These are phyloP conservation scores for Microbotryum scabiosae DNA, from an alignment of 1,284 basidiomycete species.

Conservation along the genomic window DNA sequence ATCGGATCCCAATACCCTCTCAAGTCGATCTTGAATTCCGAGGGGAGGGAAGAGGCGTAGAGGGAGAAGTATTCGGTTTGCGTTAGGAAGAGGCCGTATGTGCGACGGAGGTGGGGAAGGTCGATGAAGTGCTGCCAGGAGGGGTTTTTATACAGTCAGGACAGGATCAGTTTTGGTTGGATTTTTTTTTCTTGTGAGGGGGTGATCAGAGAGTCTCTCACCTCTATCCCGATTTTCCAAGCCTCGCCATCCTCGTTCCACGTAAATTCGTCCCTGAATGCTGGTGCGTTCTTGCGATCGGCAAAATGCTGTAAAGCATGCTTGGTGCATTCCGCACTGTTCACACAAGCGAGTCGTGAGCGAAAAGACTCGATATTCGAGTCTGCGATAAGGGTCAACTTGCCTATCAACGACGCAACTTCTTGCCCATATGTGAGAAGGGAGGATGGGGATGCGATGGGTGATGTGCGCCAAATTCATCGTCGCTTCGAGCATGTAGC, in stretches of 20 bases:
- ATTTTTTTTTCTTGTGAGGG: no score
- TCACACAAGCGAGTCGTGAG: constrained; percentile 34
- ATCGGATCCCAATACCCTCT: no score
- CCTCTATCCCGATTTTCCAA: constrained; percentile 11
- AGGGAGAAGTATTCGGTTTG: constrained; percentile 13
- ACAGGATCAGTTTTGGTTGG: constrained; percentile 6
- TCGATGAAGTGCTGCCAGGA: constrained; percentile 43
- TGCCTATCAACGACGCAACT: constrained; percentile 42
- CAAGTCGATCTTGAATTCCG: no score
- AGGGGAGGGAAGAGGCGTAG: neutral
- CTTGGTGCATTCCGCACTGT: no score
- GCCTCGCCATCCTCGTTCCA: constrained; percentile 9
- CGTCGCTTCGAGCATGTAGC: constrained; percentile 44
- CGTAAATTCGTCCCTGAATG: no score
- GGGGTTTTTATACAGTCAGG: neutral
- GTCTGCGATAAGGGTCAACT: constrained; percentile 11
- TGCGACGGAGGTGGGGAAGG: constrained; percentile 43
- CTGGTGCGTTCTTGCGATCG: constrained; percentile 2
- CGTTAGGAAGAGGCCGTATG: constrained; percentile 22
- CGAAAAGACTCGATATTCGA: neutral
- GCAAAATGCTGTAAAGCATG: neutral
- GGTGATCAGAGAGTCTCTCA: neutral
- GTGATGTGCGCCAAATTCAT: constrained; percentile 42
- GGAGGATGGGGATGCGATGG: constrained; percentile 42
- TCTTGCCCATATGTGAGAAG: constrained; percentile 44